These are phyloP conservation scores for Sicyos baderoa DNA, from an alignment of 306 rosid genomes.

Conservation along the genomic window DNA sequence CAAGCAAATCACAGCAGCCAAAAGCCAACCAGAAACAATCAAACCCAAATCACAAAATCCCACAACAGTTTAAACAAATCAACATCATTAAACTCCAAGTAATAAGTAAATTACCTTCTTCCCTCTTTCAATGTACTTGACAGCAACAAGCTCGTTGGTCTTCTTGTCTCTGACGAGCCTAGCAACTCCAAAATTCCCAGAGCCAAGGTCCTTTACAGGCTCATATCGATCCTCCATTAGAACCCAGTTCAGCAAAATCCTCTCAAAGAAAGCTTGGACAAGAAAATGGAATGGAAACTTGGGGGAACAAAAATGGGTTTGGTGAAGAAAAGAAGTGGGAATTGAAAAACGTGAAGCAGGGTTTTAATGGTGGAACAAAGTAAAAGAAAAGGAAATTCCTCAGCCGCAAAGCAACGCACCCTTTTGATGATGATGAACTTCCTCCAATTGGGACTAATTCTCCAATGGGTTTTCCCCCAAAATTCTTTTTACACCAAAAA, in stretches of 20 bases:
- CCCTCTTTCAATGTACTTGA: constrained; percentile 84
- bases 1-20: neutral
- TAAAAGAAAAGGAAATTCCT: too few species aligned
- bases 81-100: neutral
- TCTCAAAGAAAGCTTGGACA: neutral
- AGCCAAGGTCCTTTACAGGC: constrained; percentile 69
- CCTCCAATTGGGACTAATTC: neutral
- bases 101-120: constrained; percentile 38
- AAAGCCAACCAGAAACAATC: too few species aligned
- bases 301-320: neutral
- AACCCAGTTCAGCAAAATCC: constrained; percentile 13
- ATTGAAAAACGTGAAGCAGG: constrained; percentile 9
- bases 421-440: constrained; percentile 8
- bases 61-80: too few species aligned
- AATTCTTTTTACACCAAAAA: neutral
- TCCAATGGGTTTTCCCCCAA: neutral
- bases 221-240: constrained; percentile 72
- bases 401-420: constrained; percentile 7
- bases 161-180: constrained; percentile 72
- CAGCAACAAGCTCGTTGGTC: constrained; percentile 75
- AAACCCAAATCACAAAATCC: too few species aligned
- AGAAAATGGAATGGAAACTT: too few species aligned
- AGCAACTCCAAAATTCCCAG: constrained; percentile 82
- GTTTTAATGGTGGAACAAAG: neutral
- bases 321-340: neutral